A percentile compares a stretch with the other conserved stretches of the same genome.
Evolutionary conservation across 2,329 filamentous ascomycete genomes (phyloP).

Genomic region (Sclerotinia glacialis): DNA sequence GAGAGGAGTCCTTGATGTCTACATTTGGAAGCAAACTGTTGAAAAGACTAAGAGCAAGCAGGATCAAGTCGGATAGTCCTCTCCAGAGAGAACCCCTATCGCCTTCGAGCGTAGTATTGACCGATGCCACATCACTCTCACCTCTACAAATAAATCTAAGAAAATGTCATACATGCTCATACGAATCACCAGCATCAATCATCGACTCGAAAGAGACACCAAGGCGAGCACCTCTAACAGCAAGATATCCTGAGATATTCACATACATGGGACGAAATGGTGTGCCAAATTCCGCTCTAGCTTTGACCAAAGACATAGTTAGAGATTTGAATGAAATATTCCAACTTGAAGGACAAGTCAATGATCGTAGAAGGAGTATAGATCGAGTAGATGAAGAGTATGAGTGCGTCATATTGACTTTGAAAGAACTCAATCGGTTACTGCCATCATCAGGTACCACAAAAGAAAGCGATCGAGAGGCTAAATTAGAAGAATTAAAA

Average conservation of each 20-base stretch:
- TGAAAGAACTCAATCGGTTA: slow-evolving; percentile 3
- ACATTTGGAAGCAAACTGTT: not conserved
- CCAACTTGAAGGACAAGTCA: slow-evolving; percentile 1
- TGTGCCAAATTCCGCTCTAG: slow-evolving; percentile 8
- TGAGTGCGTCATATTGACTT: not conserved
- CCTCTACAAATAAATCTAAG: not conserved
- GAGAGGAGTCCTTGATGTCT: not conserved
- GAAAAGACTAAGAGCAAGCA: not conserved
- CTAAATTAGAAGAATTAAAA: not conserved
- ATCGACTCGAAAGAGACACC: not conserved
- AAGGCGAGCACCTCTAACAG: not conserved
- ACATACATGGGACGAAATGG: slow-evolving; percentile 15
- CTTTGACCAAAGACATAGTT: slow-evolving; percentile 15
- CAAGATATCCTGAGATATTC: slow-evolving; percentile 19
- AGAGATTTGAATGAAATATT: slow-evolving; percentile 13
- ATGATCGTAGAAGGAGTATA: not conserved
- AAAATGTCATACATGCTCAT: slow-evolving; percentile 9
- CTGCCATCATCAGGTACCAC: not conserved
- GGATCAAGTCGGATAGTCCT: not conserved
- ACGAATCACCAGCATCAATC: not conserved
- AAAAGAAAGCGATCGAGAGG: not conserved
- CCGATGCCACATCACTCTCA: not conserved
- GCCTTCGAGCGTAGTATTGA: not conserved
- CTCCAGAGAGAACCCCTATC: not conserved
- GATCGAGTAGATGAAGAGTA: not conserved